Percentiles rank a stretch among this genome's conserved stretches.
Conservation (phyloP, 2,329 filamentous ascomycete species). For the Beauveria sp. region DNA sequence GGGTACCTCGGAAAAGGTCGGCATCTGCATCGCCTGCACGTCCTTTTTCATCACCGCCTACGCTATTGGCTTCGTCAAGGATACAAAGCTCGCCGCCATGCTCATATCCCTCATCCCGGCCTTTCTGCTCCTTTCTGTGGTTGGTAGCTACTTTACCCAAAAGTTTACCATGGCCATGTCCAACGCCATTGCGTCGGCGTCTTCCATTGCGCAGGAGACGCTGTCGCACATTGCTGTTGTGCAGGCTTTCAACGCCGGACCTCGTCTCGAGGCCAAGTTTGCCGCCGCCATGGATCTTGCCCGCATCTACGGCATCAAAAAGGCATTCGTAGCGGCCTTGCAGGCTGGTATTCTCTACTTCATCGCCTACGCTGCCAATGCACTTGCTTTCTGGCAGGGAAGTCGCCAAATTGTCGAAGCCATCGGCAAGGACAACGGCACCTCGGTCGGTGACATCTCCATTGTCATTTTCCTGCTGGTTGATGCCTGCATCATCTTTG, state of each 20-base stretch:
- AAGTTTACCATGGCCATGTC: constrained; percentile 44
- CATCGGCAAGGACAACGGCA: constrained; percentile 24
- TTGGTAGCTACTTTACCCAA: constrained; percentile 46
- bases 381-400: constrained; percentile 61
- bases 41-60: constrained; percentile 63
- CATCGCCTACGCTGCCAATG: constrained; percentile 59
- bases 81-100: constrained; percentile 55
- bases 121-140: constrained; percentile 50
- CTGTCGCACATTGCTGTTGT: constrained; percentile 54
- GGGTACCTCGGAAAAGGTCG: constrained; percentile 64
- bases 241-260: constrained; percentile 54
- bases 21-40: constrained; percentile 51
- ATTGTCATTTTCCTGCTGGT: constrained; percentile 58
- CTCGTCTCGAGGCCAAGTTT: constrained; percentile 53
- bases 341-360: constrained; percentile 59
- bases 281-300: constrained; percentile 41
- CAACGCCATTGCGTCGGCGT: constrained; percentile 47
- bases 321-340: constrained; percentile 46
- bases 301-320: constrained; percentile 46
- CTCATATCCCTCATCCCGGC: constrained; percentile 55
- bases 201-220: constrained; percentile 55
- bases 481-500: constrained; percentile 55
- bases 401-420: constrained; percentile 41
- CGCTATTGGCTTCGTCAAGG: constrained; percentile 58
- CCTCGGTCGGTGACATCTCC: constrained; percentile 44